Evolutionary conservation across 768 basidiomycete genomes (phyloP).

Genomic region (Pleurotus salmoneostramineus): DNA sequence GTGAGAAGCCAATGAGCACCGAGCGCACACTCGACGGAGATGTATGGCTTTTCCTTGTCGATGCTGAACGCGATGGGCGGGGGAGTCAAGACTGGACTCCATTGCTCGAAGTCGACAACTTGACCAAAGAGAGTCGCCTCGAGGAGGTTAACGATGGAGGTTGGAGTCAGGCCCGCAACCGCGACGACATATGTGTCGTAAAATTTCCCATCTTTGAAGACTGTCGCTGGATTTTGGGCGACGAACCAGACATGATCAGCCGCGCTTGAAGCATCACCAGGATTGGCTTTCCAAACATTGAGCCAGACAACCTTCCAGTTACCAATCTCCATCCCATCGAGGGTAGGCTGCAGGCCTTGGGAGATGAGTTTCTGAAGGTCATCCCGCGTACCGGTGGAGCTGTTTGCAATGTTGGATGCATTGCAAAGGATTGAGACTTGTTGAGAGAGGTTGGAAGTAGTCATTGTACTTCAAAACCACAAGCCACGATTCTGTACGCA

Average conservation of each 20-base stretch:
- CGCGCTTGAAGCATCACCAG: neutral
- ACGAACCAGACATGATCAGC: neutral
- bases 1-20: neutral
- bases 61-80: neutral
- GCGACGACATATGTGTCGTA: conserved; percentile 5
- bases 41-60: neutral
- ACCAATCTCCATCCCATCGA: neutral
- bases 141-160: neutral
- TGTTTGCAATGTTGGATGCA: neutral
- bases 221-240: neutral
- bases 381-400: neutral
- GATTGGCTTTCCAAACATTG: neutral
- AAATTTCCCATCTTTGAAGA: neutral
- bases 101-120: neutral
- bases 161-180: neutral
- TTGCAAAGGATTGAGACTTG: neutral
- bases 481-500: neutral
- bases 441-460: neutral
- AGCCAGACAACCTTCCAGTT: neutral
- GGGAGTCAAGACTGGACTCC: neutral
- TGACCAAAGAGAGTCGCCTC: neutral
- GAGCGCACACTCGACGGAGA: neutral
- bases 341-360: neutral
- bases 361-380: neutral
- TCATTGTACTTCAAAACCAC: neutral